These are phyloP conservation scores for Cnidoscolus chayamansa DNA, from an alignment of 441 rosid genomes.

Conservation along the genomic window DNA sequence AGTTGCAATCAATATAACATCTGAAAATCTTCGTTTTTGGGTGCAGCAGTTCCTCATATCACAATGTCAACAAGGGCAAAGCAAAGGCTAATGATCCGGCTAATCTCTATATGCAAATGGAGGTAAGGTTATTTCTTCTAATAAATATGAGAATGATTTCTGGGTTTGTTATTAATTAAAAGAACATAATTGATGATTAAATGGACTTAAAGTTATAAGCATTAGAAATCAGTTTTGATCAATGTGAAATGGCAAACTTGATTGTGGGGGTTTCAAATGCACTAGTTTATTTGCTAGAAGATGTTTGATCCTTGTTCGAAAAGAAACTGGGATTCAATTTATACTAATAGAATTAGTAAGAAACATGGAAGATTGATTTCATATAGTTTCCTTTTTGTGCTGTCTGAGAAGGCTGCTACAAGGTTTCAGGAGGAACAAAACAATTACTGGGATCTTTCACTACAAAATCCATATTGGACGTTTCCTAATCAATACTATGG, in stretches of 20 bases:
- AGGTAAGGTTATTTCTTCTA: constrained; percentile 19
- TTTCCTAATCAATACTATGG: constrained; percentile 1
- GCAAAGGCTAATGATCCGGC: constrained; percentile 2
- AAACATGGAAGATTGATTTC: not conserved
- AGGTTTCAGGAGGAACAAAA: constrained; percentile 20
- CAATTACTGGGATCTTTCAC: constrained; percentile 5
- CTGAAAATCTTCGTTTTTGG: constrained; percentile 10
- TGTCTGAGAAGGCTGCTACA: constrained; percentile 15
- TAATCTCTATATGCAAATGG: constrained; percentile 7
- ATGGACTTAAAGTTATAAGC: too few species aligned
- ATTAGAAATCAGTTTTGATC: not conserved
- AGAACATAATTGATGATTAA: not conserved
- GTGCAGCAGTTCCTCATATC: constrained; percentile 6
- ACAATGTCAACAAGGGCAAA: not conserved
- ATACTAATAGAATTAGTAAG: not conserved
- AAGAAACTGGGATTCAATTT: not conserved
- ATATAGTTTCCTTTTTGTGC: not conserved
- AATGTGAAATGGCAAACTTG: not conserved
- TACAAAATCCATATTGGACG: constrained; percentile 4
- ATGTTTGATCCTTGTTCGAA: too few species aligned
- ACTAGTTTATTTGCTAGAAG: too few species aligned
- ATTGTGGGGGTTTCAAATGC: too few species aligned
- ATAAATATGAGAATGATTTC: not conserved
- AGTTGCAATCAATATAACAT: constrained; percentile 6
- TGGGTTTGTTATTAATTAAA: not conserved